A percentile compares a stretch with the other conserved stretches of the same genome.
Conservation (phyloP, 2,329 filamentous ascomycete genomes). For the Diaporthe citri region DNA sequence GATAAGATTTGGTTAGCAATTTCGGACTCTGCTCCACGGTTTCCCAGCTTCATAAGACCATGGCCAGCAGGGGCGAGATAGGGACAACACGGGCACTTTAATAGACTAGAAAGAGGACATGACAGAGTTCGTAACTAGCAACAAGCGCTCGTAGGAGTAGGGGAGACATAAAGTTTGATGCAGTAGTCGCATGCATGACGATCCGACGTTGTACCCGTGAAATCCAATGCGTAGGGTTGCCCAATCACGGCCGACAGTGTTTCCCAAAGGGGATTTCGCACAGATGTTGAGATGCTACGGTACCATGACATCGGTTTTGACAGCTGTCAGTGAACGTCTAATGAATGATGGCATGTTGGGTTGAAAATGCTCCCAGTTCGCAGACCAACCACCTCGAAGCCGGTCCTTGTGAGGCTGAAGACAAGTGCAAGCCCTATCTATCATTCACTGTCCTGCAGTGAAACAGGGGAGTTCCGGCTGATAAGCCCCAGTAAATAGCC, state of each 20-base stretch:
- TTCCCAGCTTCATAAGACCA: not conserved
- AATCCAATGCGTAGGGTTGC: not conserved
- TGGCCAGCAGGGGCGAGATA: not conserved
- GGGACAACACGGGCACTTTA: not conserved
- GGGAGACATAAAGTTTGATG: not conserved
- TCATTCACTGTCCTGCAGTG: not conserved
- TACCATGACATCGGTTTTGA: not conserved
- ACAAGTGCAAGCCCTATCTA: not conserved
- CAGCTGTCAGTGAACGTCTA: not conserved
- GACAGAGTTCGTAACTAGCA: not conserved
- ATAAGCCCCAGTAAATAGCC: slow-evolving; percentile 31
- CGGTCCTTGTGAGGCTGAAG: not conserved
- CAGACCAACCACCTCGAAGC: not conserved
- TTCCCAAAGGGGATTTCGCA: not conserved
- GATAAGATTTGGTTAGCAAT: no score
- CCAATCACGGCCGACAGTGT: not conserved
- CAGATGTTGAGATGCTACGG: not conserved
- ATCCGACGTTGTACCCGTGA: slow-evolving; percentile 3
- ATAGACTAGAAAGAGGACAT: not conserved
- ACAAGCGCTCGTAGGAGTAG: not conserved
- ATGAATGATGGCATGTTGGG: not conserved
- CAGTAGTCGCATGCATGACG: not conserved
- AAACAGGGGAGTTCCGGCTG: not conserved
- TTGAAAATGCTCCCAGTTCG: not conserved
- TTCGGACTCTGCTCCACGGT: not conserved